Evolutionary conservation across 73 alveolate species (phyloP).

Genomic region (Tetrahymena thermophila): DNA sequence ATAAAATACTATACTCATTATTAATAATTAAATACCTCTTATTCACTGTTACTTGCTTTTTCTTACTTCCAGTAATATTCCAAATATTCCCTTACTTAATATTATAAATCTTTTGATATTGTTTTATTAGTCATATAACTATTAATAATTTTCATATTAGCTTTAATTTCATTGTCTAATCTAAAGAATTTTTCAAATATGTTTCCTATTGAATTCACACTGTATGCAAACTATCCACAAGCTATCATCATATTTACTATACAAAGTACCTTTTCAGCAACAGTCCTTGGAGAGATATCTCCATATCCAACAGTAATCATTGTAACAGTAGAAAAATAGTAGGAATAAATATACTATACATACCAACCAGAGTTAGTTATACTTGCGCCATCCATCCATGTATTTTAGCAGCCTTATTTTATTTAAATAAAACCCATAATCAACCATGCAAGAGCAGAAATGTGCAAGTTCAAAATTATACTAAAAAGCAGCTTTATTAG

Average conservation of each 20-base stretch:
- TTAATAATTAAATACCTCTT: background rate
- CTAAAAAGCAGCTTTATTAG: background rate
- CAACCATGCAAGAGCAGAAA: background rate
- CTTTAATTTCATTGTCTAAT: background rate
- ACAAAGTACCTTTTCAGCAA: background rate
- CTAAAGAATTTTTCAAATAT: background rate
- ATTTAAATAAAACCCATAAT: background rate
- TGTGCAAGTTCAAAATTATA: background rate
- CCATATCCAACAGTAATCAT: conserved; percentile 46
- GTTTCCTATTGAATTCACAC: background rate
- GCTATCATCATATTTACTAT: background rate
- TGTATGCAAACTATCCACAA: background rate
- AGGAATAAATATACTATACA: conserved; percentile 3
- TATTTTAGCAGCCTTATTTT: background rate
- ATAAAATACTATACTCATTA: background rate
- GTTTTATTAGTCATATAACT: background rate
- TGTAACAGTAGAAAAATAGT: conserved; percentile 21
- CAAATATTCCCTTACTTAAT: background rate
- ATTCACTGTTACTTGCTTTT: background rate
- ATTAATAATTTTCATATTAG: background rate
- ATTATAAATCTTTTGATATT: background rate
- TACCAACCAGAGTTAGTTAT: background rate
- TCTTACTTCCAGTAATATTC: background rate
- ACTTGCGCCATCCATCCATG: background rate
- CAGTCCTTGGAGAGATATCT: conserved; percentile 8